Percentiles rank a stretch among this genome's conserved stretches.
phyloP scores from a whole-genome alignment of 345 rosid genomes.

The Salix purpurea region DNA sequence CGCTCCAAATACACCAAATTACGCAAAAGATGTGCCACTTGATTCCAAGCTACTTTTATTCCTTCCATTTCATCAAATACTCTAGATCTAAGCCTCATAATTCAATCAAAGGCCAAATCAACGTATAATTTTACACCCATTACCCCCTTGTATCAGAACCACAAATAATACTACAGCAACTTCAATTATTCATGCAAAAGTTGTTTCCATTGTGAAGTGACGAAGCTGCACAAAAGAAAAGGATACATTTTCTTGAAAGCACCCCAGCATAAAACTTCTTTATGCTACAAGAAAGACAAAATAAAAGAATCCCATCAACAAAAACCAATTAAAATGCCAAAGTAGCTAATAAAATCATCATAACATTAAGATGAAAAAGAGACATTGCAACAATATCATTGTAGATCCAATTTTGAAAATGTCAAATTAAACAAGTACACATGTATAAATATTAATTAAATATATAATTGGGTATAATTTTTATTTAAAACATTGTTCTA shows the following conservation, averaged over 20 bases:
- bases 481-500: no score
- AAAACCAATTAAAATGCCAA: conserved; percentile 10
- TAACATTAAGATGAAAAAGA: neutral
- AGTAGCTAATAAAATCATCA: neutral
- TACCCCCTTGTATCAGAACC: neutral
- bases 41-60: conserved; percentile 39
- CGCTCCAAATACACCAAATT: conserved; percentile 22
- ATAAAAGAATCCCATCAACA: neutral
- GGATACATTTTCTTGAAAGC: conserved; percentile 39
- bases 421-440: no score
- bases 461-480: no score
- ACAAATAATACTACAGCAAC: neutral
- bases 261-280: conserved; percentile 27
- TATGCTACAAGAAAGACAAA: conserved; percentile 22
- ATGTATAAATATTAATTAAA: no score
- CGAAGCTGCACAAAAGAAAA: neutral
- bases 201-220: neutral
- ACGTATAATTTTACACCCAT: neutral
- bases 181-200: no score
- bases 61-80: conserved; percentile 34
- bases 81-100: conserved; percentile 18
- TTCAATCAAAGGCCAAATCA: conserved; percentile 42
- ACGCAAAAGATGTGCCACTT: conserved; percentile 19
- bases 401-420: no score
- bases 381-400: neutral